phyloP scores from a whole-genome alignment of 2,329 filamentous ascomycete species.

The Xylaria multiplex region DNA sequence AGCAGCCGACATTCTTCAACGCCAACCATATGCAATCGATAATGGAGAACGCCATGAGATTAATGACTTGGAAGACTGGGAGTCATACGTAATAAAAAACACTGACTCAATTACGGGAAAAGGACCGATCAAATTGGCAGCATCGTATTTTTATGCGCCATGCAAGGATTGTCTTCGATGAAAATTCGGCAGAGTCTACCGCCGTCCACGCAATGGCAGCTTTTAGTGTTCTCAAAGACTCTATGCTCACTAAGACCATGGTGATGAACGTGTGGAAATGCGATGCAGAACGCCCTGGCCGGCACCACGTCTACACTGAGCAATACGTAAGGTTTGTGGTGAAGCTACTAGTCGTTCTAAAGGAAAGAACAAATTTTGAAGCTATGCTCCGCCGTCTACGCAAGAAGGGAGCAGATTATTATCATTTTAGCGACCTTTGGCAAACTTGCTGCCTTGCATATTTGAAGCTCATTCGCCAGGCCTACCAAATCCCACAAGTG shows the following conservation, averaged over 20 bases:
- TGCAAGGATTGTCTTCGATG: constrained; percentile 64
- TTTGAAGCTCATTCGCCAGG: constrained; percentile 62
- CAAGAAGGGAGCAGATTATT: constrained; percentile 81
- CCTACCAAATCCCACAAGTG: constrained; percentile 57
- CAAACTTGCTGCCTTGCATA: constrained; percentile 65
- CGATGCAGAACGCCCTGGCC: constrained; percentile 81
- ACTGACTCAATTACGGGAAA: constrained; percentile 65
- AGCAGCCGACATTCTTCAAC: constrained; percentile 63
- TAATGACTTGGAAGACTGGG: constrained; percentile 71
- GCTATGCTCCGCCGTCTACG: constrained; percentile 80
- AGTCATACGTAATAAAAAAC: constrained; percentile 64
- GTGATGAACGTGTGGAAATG: constrained; percentile 95
- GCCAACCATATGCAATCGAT: constrained; percentile 64
- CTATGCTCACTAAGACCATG: constrained; percentile 92
- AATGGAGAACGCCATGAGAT: constrained; percentile 59
- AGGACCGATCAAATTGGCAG: constrained; percentile 95
- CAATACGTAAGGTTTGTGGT: constrained; percentile 88
- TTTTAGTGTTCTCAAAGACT: constrained; percentile 77
- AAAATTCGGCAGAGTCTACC: constrained; percentile 53
- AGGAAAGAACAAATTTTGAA: constrained; percentile 80
- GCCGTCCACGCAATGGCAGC: constrained; percentile 78
- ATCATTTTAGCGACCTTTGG: constrained; percentile 70
- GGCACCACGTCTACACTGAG: constrained; percentile 91
- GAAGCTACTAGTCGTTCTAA: constrained; percentile 75
- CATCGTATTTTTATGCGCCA: constrained; percentile 88